A percentile compares a stretch with the other conserved stretches of the same genome.
Evolutionary conservation across 345 rosid genomes (phyloP).

Genomic region (Euclidium syriacum): DNA sequence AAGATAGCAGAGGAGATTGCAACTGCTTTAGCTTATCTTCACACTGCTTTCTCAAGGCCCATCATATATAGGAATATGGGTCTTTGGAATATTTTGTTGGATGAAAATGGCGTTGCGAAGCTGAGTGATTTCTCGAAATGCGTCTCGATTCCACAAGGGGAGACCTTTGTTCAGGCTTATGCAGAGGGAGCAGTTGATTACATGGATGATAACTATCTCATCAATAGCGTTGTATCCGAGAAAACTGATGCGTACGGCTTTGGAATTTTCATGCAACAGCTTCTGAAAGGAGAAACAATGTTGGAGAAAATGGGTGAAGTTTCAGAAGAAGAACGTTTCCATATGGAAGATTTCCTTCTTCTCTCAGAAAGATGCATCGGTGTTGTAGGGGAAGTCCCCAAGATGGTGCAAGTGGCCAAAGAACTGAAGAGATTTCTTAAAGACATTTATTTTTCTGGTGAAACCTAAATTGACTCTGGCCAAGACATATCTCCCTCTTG

Average conservation of each 20-base stretch:
- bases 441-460: not conserved
- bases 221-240: not conserved
- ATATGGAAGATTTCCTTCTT: not conserved
- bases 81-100: not conserved
- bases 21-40: constrained; percentile 1
- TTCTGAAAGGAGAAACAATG: not conserved
- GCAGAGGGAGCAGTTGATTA: not conserved
- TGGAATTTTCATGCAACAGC: not conserved
- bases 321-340: not conserved
- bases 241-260: not conserved
- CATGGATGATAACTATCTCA: not conserved
- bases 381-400: constrained; percentile 2
- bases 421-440: not conserved
- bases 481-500: too few species aligned
- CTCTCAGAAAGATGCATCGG: constrained; percentile 11
- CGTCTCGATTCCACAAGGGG: not conserved
- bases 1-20: not conserved
- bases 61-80: not conserved
- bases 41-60: not conserved
- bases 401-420: constrained; percentile 3
- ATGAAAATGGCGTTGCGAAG: not conserved
- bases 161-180: not conserved
- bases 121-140: not conserved
- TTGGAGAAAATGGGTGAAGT: not conserved
- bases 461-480: too few species aligned